phyloP scores from a whole-genome alignment of 1,284 basidiomycete genomes.

The Heimioporus punctisporus region DNA sequence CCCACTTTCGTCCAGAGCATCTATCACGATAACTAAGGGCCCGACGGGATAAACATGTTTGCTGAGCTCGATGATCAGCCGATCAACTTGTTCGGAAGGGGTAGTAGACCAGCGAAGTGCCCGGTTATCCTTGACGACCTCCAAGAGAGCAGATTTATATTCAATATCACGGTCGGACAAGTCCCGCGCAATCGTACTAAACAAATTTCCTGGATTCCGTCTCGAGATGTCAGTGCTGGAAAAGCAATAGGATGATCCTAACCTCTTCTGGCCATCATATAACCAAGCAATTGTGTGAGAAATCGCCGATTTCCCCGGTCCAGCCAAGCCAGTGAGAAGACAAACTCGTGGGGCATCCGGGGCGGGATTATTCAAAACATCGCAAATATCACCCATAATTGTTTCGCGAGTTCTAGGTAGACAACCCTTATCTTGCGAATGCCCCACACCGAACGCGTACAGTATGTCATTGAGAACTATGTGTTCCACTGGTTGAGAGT shows the following conservation, averaged over 20 bases:
- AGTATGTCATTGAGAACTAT: not conserved
- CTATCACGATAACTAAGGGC: not conserved
- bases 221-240: not conserved
- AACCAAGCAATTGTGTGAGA: conserved; percentile 3
- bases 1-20: not conserved
- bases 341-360: not conserved
- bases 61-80: not conserved
- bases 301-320: conserved; percentile 4
- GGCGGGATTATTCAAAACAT: not conserved
- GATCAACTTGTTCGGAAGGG: not conserved
- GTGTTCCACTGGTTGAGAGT: too few relatives aligned
- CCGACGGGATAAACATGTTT: not conserved
- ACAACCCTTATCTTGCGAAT: conserved; percentile 2
- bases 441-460: conserved; percentile 1
- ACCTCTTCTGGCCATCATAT: conserved; percentile 1
- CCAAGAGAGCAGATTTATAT: not conserved
- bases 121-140: not conserved
- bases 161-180: not conserved
- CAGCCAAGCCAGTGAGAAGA: conserved; percentile 4
- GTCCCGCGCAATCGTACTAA: conserved; percentile 2
- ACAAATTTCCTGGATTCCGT: conserved; percentile 7
- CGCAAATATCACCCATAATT: not conserved
- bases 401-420: not conserved
- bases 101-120: not conserved
- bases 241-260: conserved; percentile 10